Evolutionary conservation across 371 early-diverging fungal species (phyloP).

Genomic region (Rhizomucor miehei): DNA sequence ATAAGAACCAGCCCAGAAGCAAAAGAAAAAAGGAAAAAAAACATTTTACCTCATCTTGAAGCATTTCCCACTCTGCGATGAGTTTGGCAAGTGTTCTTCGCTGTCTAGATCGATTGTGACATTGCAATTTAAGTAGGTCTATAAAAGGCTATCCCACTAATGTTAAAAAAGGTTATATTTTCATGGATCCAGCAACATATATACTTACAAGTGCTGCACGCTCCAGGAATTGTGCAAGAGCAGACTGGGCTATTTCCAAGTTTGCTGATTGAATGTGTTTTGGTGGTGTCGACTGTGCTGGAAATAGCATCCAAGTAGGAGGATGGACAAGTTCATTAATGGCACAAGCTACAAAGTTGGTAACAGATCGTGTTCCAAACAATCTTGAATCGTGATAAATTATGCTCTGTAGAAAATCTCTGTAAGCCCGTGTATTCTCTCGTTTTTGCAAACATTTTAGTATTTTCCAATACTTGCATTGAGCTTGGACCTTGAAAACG

Average conservation of each 20-base stretch:
- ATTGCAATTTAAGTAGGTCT: slow-evolving; percentile 59
- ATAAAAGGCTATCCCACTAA: slow-evolving; percentile 41
- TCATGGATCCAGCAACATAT: no score
- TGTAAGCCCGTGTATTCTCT: no score
- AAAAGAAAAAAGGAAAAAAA: no score
- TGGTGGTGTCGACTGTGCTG: slow-evolving; percentile 4
- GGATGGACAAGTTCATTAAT: slow-evolving; percentile 30
- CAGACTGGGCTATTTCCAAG: slow-evolving; percentile 13
- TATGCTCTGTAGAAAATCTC: slow-evolving; percentile 12
- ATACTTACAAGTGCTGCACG: slow-evolving; percentile 31
- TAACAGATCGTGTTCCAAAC: slow-evolving; percentile 26
- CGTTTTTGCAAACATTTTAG: no score
- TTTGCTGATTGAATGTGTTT: slow-evolving; percentile 6
- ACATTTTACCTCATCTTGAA: slow-evolving; percentile 59
- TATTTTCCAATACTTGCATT: slow-evolving; percentile 36
- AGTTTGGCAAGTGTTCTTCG: slow-evolving; percentile 63
- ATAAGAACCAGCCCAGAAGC: no score
- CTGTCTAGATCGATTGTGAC: slow-evolving; percentile 72
- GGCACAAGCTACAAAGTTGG: slow-evolving; percentile 19
- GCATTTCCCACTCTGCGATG: slow-evolving; percentile 60
- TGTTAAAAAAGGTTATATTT: no score
- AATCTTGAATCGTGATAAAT: slow-evolving; percentile 32
- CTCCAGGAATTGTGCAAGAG: slow-evolving; percentile 28
- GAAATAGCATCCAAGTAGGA: slow-evolving; percentile 28
- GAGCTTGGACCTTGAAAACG: slow-evolving; percentile 53